Evolutionary conservation across 208 protist species (phyloP).

Genomic region (Leishmania martiniquensis): DNA sequence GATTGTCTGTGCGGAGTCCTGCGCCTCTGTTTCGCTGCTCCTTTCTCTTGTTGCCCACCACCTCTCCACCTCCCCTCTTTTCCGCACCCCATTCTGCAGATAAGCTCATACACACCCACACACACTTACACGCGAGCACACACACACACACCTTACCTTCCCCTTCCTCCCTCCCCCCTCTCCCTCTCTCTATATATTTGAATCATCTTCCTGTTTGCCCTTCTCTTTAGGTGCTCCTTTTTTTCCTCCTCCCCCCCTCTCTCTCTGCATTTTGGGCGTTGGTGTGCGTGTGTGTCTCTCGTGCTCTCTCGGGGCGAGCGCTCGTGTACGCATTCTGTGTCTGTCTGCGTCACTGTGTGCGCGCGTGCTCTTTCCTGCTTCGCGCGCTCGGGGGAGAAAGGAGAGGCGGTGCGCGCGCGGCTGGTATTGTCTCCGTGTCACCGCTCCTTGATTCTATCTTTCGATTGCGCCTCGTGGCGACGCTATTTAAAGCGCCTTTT

Average conservation of each 20-base stretch:
- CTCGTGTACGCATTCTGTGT: background rate
- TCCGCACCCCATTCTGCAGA: too few species aligned
- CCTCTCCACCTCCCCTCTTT: background rate
- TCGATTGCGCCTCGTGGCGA: background rate
- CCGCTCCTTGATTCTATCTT: background rate
- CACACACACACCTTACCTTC: background rate
- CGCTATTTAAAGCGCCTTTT: background rate
- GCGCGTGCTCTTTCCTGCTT: too few species aligned
- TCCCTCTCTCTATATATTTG: constrained; percentile 5
- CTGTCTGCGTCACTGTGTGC: background rate
- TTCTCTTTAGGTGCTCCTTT: background rate
- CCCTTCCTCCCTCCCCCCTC: background rate
- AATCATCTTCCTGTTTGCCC: background rate
- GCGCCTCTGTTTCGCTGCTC: background rate
- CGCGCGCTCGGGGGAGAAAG: too few species aligned
- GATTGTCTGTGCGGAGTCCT: too few species aligned
- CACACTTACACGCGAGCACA: background rate
- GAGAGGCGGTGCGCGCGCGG: too few species aligned
- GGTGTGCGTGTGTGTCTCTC: background rate
- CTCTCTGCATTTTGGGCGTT: background rate
- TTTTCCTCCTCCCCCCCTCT: background rate
- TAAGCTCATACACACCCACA: background rate
- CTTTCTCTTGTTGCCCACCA: background rate
- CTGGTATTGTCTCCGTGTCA: too few species aligned
- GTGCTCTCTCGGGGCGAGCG: too few species aligned